Percentiles rank a stretch among this genome's conserved stretches.
Evolutionary conservation across 768 basidiomycete genomes (phyloP).

Genomic region (Tulasnella sp.): DNA sequence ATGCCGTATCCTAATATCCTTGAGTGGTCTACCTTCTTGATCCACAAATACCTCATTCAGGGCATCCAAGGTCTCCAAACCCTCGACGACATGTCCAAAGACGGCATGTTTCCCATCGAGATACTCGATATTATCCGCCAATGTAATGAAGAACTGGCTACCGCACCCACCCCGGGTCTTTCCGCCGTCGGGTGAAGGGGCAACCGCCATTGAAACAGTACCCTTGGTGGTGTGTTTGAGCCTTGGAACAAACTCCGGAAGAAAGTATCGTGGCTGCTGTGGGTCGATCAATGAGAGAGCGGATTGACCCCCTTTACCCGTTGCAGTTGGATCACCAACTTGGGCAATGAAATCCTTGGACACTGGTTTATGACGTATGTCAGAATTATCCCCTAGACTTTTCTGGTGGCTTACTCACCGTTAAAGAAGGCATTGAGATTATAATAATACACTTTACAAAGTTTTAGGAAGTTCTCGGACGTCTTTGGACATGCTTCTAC

Average conservation of each 20-base stretch:
- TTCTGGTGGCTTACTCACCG: constrained; percentile 38
- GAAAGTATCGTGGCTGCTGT: constrained; percentile 60
- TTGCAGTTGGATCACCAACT: constrained; percentile 89
- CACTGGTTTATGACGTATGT: constrained; percentile 36
- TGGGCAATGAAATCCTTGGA: constrained; percentile 97
- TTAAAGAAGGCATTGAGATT: constrained; percentile 98
- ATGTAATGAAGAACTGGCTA: constrained; percentile 93
- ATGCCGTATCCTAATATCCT: constrained; percentile 89
- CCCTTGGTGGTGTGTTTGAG: constrained; percentile 77
- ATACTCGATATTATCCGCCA: constrained; percentile 83
- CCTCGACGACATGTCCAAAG: constrained; percentile 93
- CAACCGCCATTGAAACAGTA: constrained; percentile 95
- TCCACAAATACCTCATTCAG: constrained; percentile 87
- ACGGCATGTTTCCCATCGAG: constrained; percentile 89
- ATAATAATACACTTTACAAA: constrained; percentile 96
- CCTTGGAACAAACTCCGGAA: constrained; percentile 65
- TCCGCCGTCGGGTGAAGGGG: constrained; percentile 58
- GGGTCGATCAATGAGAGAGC: constrained; percentile 66
- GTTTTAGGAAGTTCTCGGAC: constrained; percentile 92
- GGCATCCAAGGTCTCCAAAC: constrained; percentile 80
- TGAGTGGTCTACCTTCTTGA: constrained; percentile 77
- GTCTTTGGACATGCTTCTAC: constrained; percentile 80
- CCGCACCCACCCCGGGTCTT: constrained; percentile 59
- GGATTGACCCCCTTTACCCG: constrained; percentile 86
- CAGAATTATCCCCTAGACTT: not conserved